A percentile compares a stretch with the other conserved stretches of the same genome.
Conservation (phyloP, 2,329 filamentous ascomycete species). For the Neofusicoccum ribis region DNA sequence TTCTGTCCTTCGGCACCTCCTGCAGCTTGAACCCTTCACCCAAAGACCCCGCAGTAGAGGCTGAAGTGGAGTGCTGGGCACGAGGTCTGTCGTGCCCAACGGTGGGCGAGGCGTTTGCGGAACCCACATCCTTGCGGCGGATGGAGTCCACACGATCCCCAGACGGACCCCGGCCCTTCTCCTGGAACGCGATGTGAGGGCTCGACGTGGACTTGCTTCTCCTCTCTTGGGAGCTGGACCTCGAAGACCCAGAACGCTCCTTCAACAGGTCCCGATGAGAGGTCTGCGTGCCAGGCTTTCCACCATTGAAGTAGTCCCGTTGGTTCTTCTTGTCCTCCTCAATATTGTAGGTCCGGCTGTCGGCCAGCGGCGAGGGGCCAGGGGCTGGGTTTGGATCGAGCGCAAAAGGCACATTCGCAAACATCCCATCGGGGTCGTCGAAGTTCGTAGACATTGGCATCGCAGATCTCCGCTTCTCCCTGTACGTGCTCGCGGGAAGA, state of each 20-base stretch:
- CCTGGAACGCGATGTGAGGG: constrained; percentile 90
- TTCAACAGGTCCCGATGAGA: constrained; percentile 44
- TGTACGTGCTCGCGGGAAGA: constrained; percentile 74
- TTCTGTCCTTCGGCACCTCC: constrained; percentile 71
- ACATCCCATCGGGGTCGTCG: constrained; percentile 56
- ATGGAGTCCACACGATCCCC: constrained; percentile 52
- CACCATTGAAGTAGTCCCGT: constrained; percentile 48
- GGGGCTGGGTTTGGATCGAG: constrained; percentile 51
- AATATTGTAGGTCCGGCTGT: constrained; percentile 31
- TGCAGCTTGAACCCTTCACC: constrained; percentile 68
- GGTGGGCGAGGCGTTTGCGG: constrained; percentile 30
- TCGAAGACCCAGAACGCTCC: constrained; percentile 41
- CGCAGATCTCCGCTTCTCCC: constrained; percentile 73
- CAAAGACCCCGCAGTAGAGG: constrained; percentile 31
- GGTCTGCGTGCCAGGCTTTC: constrained; percentile 29
- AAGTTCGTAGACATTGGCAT: constrained; percentile 62
- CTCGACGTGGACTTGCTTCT: constrained; percentile 50
- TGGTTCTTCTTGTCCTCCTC: constrained; percentile 30
- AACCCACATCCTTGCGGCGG: constrained; percentile 39
- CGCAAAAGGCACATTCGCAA: constrained; percentile 48
- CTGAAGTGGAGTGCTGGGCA: constrained; percentile 37
- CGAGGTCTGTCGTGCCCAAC: constrained; percentile 51
- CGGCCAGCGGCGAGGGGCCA: constrained; percentile 39
- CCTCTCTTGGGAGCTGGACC: constrained; percentile 49
- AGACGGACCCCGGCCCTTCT: constrained; percentile 69